A percentile compares a stretch with the other conserved stretches of the same genome.
phyloP scores from a whole-genome alignment of 78 protist genomes.

The Protostelium mycophagum region DNA sequence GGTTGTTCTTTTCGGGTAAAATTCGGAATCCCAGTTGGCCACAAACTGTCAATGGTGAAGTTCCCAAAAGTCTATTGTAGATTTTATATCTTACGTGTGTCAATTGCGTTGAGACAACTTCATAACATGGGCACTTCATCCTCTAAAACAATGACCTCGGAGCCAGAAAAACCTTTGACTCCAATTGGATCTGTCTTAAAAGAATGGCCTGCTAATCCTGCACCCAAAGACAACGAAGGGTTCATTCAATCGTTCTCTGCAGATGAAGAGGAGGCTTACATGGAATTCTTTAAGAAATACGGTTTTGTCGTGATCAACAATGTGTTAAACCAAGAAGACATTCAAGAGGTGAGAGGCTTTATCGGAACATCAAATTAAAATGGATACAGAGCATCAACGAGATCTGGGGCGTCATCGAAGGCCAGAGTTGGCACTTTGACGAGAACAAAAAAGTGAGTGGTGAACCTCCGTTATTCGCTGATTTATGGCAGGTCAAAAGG shows the following conservation, averaged over 20 bases:
- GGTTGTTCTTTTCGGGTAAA: too few species aligned
- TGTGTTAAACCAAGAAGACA: neutral
- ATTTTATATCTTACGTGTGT: too few species aligned
- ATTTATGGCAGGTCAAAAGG: neutral
- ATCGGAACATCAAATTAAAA: neutral
- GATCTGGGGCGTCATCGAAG: neutral
- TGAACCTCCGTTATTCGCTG: neutral
- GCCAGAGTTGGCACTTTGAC: neutral
- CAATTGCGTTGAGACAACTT: too few species aligned
- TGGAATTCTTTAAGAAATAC: conserved; percentile 3
- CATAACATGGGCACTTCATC: too few species aligned
- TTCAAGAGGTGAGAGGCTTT: neutral
- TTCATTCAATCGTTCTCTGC: neutral
- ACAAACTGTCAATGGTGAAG: too few species aligned
- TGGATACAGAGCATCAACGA: neutral
- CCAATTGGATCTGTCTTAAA: too few species aligned
- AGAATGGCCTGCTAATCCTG: neutral
- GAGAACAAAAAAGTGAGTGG: neutral
- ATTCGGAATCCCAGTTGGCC: too few species aligned
- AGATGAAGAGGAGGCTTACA: conserved; percentile 3
- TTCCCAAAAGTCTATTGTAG: too few species aligned
- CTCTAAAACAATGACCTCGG: too few species aligned
- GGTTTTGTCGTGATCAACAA: neutral
- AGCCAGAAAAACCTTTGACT: too few species aligned
- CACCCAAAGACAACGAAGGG: conserved; percentile 1